phyloP scores from a whole-genome alignment of 768 basidiomycete species.

The Chalciporus chontae region DNA sequence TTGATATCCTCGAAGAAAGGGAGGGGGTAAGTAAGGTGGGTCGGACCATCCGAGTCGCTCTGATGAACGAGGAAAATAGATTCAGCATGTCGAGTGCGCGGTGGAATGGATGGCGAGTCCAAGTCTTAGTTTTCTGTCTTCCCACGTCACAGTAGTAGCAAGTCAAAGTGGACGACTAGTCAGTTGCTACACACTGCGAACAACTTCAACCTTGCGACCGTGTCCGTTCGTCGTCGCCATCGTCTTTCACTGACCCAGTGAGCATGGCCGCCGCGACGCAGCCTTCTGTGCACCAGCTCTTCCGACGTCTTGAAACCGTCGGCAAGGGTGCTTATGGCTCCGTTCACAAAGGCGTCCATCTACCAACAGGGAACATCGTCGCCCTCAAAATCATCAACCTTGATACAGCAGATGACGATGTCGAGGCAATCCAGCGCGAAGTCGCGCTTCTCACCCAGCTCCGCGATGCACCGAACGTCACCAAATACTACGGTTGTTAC shows the following conservation, averaged over 20 bases:
- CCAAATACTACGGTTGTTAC: conserved; percentile 94
- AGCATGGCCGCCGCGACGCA: conserved; percentile 37
- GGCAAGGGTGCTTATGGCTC: conserved; percentile 96
- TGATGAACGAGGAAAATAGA: conserved; percentile 21
- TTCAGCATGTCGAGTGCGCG: conserved; percentile 9
- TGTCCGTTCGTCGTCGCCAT: neutral
- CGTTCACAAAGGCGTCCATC: conserved; percentile 87
- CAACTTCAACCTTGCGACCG: neutral
- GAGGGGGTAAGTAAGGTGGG: conserved; percentile 11
- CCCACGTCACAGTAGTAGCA: conserved; percentile 11
- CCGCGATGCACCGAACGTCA: conserved; percentile 86
- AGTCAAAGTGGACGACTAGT: too few relatives aligned
- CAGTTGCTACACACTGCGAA: neutral
- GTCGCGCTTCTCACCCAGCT: conserved; percentile 90
- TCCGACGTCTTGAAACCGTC: conserved; percentile 84
- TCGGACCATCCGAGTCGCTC: conserved; percentile 21
- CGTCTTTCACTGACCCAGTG: neutral
- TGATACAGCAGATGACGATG: conserved; percentile 95
- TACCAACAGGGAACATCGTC: conserved; percentile 81
- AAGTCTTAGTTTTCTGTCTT: conserved; percentile 3
- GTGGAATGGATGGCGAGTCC: neutral
- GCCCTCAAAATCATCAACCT: conserved; percentile 99
- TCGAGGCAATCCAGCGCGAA: conserved; percentile 94
- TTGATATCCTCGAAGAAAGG: conserved; percentile 7
- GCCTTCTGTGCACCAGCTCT: conserved; percentile 72